These are phyloP conservation scores for Phytophthora brassicae DNA, from an alignment of 352 stramenopile species.

Conservation along the genomic window DNA sequence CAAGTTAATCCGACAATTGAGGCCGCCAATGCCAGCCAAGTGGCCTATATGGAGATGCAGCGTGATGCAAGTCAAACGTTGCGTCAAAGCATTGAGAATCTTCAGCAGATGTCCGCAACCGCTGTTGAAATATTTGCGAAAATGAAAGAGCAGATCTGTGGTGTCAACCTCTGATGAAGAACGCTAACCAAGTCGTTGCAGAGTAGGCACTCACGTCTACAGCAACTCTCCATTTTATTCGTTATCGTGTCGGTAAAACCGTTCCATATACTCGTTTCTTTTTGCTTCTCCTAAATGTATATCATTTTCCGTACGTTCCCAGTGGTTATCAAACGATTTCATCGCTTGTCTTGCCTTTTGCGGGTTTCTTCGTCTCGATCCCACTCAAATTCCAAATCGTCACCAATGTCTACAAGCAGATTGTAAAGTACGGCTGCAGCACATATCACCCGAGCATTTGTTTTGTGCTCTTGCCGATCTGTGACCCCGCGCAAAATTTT, in stretches of 20 bases:
- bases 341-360: too few relatives aligned
- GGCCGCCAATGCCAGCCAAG: constrained; percentile 3
- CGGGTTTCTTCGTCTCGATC: too few relatives aligned
- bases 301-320: too few relatives aligned
- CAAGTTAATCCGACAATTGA: neutral
- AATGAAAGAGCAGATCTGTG: neutral
- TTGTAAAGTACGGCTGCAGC: neutral
- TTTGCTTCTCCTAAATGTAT: too few relatives aligned
- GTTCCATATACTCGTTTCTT: neutral
- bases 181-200: too few relatives aligned
- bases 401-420: neutral
- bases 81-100: neutral
- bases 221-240: too few relatives aligned
- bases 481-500: neutral
- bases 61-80: neutral
- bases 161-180: too few relatives aligned
- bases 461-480: neutral
- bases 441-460: neutral
- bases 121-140: constrained; percentile 1
- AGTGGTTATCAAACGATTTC: too few relatives aligned
- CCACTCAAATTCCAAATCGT: too few relatives aligned
- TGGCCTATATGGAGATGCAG: neutral
- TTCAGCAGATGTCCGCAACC: constrained; percentile 2
- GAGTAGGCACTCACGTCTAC: too few relatives aligned
- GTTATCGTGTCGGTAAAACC: neutral